A percentile compares a stretch with the other conserved stretches of the same genome.
Conservation (phyloP, 176 grass and related monocot genomes). For the Musa troglodytarum region DNA sequence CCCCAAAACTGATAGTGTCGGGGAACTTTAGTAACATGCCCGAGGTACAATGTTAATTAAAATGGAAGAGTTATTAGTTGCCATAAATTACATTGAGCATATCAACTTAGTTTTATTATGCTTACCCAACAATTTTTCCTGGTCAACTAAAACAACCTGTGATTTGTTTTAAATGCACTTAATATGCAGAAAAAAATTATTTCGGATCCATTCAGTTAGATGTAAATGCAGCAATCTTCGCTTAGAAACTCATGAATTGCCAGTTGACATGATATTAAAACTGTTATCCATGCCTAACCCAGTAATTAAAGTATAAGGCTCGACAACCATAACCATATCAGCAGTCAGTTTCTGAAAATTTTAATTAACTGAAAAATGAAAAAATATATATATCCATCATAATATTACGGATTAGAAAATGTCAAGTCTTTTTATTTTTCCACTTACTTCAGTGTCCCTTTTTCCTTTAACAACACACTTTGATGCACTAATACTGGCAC, state of each 20-base stretch:
- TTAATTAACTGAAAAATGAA: neutral
- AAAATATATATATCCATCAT: neutral
- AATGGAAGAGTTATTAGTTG: no score
- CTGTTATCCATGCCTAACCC: neutral
- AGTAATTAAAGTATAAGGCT: neutral
- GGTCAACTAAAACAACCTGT: neutral
- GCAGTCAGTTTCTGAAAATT: neutral
- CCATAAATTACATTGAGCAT: no score
- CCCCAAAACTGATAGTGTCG: no score
- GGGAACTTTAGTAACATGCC: no score
- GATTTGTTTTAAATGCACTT: no score
- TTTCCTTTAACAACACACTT: slow-evolving; percentile 60
- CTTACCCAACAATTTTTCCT: neutral
- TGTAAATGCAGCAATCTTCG: neutral
- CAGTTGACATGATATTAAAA: neutral
- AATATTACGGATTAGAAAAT: slow-evolving; percentile 12
- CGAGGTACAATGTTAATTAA: no score
- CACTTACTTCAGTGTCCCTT: slow-evolving; percentile 53
- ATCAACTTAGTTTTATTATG: neutral
- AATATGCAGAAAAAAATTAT: neutral
- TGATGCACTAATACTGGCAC: slow-evolving; percentile 90
- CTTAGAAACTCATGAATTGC: neutral
- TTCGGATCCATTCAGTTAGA: neutral
- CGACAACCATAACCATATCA: neutral
- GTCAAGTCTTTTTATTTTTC: slow-evolving; percentile 7